Conservation (phyloP, 306 rosid genomes). For the Trichosanthes truncata region DNA sequence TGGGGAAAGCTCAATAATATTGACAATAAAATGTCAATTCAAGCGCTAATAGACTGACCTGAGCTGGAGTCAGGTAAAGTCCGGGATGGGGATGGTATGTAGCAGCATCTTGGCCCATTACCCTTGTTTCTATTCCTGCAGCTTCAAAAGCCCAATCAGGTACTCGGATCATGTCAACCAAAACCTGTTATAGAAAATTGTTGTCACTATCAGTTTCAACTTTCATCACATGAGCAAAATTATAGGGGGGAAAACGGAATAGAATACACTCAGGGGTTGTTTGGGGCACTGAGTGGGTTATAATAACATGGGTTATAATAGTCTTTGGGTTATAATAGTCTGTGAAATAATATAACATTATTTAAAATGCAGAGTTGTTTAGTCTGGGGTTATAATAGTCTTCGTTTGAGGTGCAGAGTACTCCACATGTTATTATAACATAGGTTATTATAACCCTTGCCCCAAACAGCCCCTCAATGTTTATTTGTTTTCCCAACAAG, state of each 20-base stretch:
- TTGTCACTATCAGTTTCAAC: neutral
- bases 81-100: constrained; percentile 93
- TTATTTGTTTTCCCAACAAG: neutral
- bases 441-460: too few species aligned
- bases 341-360: too few species aligned
- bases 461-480: too few species aligned
- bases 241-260: neutral
- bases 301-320: too few species aligned
- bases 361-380: too few species aligned
- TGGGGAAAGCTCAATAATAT: neutral
- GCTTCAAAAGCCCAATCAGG: constrained; percentile 99
- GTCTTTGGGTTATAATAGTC: too few species aligned
- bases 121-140: constrained; percentile 93
- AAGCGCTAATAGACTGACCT: constrained; percentile 35
- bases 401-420: too few species aligned
- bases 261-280: neutral
- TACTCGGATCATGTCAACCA: constrained; percentile 94
- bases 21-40: neutral
- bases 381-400: too few species aligned
- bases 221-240: neutral
- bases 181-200: constrained; percentile 33
- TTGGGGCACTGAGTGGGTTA: too few species aligned
- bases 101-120: constrained; percentile 91
- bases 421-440: too few species aligned
- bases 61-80: constrained; percentile 92